Percentiles rank a stretch among this genome's conserved stretches.
These are phyloP conservation scores for Apiospora pterosperma DNA, from an alignment of 2,329 filamentous ascomycete species.

Conservation along the genomic window DNA sequence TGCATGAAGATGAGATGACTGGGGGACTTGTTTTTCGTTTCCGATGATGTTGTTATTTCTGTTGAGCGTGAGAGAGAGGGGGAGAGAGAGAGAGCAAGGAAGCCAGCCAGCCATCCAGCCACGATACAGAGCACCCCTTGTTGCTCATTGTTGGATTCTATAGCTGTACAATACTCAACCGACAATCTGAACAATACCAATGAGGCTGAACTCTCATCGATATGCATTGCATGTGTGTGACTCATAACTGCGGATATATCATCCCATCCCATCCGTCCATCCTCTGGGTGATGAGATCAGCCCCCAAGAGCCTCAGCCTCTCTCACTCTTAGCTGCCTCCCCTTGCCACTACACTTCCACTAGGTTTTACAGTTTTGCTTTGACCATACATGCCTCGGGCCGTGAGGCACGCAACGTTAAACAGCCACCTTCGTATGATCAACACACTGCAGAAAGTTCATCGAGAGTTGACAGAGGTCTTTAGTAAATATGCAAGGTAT, in stretches of 20 bases:
- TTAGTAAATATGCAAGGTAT: constrained; percentile 7
- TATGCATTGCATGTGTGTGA: background rate
- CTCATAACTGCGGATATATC: background rate
- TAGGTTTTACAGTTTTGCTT: too few relatives aligned
- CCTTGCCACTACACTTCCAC: too few relatives aligned
- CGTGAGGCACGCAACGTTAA: background rate
- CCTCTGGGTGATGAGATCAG: background rate
- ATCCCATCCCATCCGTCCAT: too few relatives aligned
- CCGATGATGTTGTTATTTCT: background rate
- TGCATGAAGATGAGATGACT: background rate
- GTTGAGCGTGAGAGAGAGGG: background rate
- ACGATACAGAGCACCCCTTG: background rate
- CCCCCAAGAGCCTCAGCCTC: background rate
- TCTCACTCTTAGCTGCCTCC: background rate
- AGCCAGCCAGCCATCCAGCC: background rate
- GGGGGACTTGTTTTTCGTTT: background rate
- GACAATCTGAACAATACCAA: background rate
- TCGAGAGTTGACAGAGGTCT: background rate
- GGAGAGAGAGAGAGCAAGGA: background rate
- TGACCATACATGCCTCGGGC: too few relatives aligned
- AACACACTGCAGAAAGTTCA: background rate
- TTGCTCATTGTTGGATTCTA: background rate
- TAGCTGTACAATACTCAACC: background rate
- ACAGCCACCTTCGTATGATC: too few relatives aligned
- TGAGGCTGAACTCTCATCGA: background rate